phyloP scores from a whole-genome alignment of 139 green algal species.

The Chlorella ohadii region DNA sequence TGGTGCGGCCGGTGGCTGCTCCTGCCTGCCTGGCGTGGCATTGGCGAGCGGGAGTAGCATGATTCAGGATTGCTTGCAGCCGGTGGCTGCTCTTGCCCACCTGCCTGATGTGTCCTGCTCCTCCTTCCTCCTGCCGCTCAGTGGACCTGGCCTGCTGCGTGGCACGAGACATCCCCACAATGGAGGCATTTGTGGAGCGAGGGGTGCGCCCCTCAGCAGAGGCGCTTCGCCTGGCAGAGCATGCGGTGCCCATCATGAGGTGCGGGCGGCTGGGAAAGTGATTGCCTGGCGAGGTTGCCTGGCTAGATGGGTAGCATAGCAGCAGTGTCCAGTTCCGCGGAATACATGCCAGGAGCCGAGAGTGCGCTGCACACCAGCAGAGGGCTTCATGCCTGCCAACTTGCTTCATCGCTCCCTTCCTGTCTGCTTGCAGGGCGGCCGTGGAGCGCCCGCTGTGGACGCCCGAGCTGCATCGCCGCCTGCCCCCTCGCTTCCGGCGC shows the following conservation, averaged over 20 bases:
- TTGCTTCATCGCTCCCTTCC: not conserved
- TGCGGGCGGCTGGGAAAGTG: not conserved
- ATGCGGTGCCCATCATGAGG: slow-evolving; percentile 28
- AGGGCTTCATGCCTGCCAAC: not conserved
- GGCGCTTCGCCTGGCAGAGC: slow-evolving; percentile 15
- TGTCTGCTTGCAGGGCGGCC: not conserved
- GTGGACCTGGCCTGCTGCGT: slow-evolving; percentile 35
- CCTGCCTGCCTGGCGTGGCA: no score
- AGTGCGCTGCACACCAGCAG: no score
- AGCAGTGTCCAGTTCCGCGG: no score
- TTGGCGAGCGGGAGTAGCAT: no score
- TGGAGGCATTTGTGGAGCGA: slow-evolving; percentile 35
- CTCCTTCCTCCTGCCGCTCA: no score
- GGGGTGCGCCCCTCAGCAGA: not conserved
- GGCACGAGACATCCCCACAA: slow-evolving; percentile 7
- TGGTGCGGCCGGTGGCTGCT: no score
- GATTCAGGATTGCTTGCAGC: no score
- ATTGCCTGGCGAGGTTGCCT: no score
- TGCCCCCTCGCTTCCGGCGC: slow-evolving; percentile 18
- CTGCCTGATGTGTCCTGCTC: no score
- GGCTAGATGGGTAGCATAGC: no score
- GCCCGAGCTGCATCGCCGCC: slow-evolving; percentile 6
- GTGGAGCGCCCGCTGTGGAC: slow-evolving; percentile 35
- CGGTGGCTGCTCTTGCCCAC: no score
- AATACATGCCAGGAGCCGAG: no score